Percentiles rank a stretch among this genome's conserved stretches.
Conservation (phyloP, 129 eudicot species). For the Calendula officinalis region DNA sequence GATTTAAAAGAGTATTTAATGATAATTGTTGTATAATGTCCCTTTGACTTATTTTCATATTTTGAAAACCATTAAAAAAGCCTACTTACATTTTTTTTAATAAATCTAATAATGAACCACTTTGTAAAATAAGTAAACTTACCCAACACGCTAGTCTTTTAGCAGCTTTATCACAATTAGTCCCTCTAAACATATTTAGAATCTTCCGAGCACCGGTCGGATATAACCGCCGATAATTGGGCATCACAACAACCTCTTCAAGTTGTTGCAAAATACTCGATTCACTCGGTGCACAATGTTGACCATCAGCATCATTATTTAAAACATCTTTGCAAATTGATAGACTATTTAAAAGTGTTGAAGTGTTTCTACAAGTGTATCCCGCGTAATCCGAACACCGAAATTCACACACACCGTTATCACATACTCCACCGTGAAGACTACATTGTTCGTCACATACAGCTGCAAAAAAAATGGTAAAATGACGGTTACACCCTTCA, state of each 20-base stretch:
- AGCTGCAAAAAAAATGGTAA: constrained; percentile 42
- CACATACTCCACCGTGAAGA: constrained; percentile 99
- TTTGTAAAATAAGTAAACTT: constrained; percentile 18
- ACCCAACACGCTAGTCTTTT: constrained; percentile 98
- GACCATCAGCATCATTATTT: constrained; percentile 57
- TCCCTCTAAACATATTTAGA: constrained; percentile 63
- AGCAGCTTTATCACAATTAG: constrained; percentile 90
- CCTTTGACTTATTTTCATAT: no score
- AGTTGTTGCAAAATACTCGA: constrained; percentile 83
- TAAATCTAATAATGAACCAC: no score
- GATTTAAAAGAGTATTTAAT: no score
- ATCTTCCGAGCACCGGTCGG: constrained; percentile 88
- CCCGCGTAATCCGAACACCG: constrained; percentile 99
- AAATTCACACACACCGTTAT: constrained; percentile 89
- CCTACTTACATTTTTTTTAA: neutral
- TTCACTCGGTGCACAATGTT: constrained; percentile 96
- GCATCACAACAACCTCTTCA: constrained; percentile 96
- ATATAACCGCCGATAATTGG: constrained; percentile 83
- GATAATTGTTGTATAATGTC: no score
- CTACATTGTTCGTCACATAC: constrained; percentile 97
- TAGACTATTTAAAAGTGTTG: constrained; percentile 70
- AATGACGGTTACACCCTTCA: constrained; percentile 2
- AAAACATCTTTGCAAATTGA: constrained; percentile 77
- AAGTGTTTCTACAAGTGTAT: constrained; percentile 86
- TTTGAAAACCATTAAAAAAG: neutral